Conservation (phyloP, 2,329 filamentous ascomycete genomes). For the Pseudogymnoascus verrucosus region DNA sequence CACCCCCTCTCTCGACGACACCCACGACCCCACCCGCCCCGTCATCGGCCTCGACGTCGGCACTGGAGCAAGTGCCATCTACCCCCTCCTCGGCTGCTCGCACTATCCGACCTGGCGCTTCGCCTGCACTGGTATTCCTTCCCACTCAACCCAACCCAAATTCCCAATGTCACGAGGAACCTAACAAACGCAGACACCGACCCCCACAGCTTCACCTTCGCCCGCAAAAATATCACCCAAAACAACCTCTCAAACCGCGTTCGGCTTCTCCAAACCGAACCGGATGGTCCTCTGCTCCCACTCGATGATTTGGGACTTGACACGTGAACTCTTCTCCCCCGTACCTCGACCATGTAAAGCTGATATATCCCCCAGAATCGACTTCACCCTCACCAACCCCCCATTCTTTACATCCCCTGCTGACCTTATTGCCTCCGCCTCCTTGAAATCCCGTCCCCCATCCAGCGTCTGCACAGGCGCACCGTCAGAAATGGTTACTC, state of each 20-base stretch:
- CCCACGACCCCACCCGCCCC: constrained; percentile 45
- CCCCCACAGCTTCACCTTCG: constrained; percentile 55
- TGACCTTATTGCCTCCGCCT: constrained; percentile 60
- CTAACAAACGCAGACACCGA: constrained; percentile 58
- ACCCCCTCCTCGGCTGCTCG: constrained; percentile 70
- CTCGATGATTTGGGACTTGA: constrained; percentile 44
- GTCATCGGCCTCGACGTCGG: constrained; percentile 76
- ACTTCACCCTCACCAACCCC: constrained; percentile 91
- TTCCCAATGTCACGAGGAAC: constrained; percentile 21
- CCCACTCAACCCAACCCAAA: background rate
- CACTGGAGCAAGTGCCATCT: constrained; percentile 86
- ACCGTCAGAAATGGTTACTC: constrained; percentile 75
- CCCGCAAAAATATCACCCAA: constrained; percentile 54
- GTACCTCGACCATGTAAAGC: no score
- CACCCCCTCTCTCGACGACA: constrained; percentile 31
- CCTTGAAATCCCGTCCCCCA: constrained; percentile 58
- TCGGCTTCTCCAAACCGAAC: constrained; percentile 47
- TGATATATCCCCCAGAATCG: constrained; percentile 38
- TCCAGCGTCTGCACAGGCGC: constrained; percentile 70
- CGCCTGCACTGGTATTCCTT: constrained; percentile 51
- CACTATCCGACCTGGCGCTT: constrained; percentile 65
- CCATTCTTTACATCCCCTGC: constrained; percentile 77
- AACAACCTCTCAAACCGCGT: constrained; percentile 62
- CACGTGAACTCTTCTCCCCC: constrained; percentile 13
- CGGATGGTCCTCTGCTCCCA: constrained; percentile 48